Conservation (phyloP, 2,329 filamentous ascomycete genomes). For the Tolypocladium ovalisporum region DNA sequence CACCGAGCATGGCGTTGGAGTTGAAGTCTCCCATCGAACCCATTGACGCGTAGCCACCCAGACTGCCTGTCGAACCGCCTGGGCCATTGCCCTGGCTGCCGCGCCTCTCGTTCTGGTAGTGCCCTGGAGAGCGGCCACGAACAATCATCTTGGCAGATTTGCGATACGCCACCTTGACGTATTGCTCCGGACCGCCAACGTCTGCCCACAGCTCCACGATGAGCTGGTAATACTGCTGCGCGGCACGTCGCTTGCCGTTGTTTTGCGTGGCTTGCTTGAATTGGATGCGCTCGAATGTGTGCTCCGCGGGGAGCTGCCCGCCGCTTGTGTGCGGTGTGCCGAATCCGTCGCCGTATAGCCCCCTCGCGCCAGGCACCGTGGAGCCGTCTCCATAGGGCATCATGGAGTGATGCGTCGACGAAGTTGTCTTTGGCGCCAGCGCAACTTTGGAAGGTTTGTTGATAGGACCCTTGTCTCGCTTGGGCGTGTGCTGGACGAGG, state of each 20-base stretch:
- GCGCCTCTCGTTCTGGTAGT: constrained; percentile 62
- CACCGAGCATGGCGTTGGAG: constrained; percentile 25
- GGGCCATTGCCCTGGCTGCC: constrained; percentile 59
- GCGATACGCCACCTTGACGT: constrained; percentile 59
- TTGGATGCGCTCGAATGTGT: constrained; percentile 78
- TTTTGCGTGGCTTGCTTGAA: constrained; percentile 93
- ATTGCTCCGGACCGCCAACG: constrained; percentile 44
- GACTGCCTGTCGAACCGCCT: constrained; percentile 51
- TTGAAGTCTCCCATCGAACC: constrained; percentile 16
- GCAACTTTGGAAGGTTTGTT: constrained; percentile 60
- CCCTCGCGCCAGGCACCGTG: constrained; percentile 11
- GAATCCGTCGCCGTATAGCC: constrained; percentile 33
- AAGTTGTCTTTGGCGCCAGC: constrained; percentile 56
- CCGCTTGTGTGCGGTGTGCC: constrained; percentile 14
- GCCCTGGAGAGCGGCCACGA: constrained; percentile 72
- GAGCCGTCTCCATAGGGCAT: constrained; percentile 31
- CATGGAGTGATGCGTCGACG: constrained; percentile 35
- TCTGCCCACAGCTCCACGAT: constrained; percentile 75
- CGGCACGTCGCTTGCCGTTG: constrained; percentile 81
- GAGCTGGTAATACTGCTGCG: constrained; percentile 89
- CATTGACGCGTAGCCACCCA: constrained; percentile 30
- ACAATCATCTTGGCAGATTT: constrained; percentile 78
- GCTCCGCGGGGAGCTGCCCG: constrained; percentile 36
- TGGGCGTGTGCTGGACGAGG: constrained; percentile 82
- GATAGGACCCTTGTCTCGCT: constrained; percentile 78